Percentiles rank a stretch among this genome's conserved stretches.
phyloP scores from a whole-genome alignment of 345 rosid species.

The Syzygium aqueum region DNA sequence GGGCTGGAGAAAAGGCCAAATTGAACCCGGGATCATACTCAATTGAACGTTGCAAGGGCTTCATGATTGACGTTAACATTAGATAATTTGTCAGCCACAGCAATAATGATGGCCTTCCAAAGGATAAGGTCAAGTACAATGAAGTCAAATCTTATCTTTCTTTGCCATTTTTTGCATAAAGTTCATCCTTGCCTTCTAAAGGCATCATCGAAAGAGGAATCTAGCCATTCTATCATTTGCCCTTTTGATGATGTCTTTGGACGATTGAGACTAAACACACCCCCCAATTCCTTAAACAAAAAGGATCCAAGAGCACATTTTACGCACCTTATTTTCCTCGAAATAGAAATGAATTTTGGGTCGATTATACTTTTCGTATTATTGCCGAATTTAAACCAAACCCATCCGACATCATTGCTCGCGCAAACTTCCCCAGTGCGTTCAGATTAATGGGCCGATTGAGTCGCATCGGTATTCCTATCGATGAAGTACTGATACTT shows the following conservation, averaged over 20 bases:
- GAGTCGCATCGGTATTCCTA: neutral
- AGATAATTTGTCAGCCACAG: neutral
- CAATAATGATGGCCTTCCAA: neutral
- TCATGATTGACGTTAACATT: neutral
- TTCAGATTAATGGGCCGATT: rapidly evolving
- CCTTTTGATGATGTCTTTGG: too few species aligned
- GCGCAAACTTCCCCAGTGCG: neutral
- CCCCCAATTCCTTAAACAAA: neutral
- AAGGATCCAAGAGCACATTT: neutral
- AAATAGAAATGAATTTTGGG: neutral
- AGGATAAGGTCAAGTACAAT: neutral
- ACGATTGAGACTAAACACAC: too few species aligned
- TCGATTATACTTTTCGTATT: neutral
- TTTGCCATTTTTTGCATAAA: neutral
- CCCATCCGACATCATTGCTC: neutral
- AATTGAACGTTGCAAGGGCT: neutral
- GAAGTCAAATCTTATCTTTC: neutral
- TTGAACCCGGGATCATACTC: neutral
- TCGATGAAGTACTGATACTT: neutral
- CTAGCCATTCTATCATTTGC: neutral
- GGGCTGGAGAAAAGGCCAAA: neutral
- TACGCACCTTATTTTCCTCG: neutral
- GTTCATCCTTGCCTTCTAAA: neutral
- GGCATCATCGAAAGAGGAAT: neutral
- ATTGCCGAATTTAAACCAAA: neutral